Conservation (phyloP, 257 asterid genomes). For the Echites panduratus region DNA sequence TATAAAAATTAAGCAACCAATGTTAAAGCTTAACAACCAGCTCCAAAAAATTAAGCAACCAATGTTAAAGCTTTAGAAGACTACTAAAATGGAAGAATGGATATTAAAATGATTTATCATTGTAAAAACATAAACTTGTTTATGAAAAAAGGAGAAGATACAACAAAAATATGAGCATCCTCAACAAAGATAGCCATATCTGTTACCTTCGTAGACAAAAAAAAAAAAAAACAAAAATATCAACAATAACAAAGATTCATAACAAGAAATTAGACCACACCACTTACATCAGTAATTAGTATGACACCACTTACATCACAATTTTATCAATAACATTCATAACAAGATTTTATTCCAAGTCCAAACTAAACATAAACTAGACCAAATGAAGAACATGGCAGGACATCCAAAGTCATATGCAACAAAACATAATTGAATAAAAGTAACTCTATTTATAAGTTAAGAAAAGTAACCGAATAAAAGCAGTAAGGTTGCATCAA, state of each 20-base stretch:
- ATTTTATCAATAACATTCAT: neutral
- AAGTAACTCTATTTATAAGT: no score
- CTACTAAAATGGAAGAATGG: neutral
- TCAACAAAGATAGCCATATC: slow-evolving; percentile 99
- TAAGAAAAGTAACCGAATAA: no score
- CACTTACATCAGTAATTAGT: neutral
- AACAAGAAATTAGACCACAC: no score
- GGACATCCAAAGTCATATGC: no score
- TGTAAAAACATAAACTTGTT: slow-evolving; percentile 51
- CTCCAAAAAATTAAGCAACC: slow-evolving; percentile 48
- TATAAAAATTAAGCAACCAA: no score
- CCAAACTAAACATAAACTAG: no score
- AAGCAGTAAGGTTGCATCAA: no score
- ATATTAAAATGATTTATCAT: slow-evolving; percentile 2
- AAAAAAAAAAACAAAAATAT: slow-evolving; percentile 11
- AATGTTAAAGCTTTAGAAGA: slow-evolving; percentile 8
- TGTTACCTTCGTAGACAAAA: slow-evolving; percentile 78
- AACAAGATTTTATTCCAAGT: no score
- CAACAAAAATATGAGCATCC: slow-evolving; percentile 86
- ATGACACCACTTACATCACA: neutral
- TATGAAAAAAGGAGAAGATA: slow-evolving; percentile 34
- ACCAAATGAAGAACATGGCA: no score
- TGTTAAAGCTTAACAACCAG: slow-evolving; percentile 89
- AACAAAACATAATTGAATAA: no score
- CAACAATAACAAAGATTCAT: neutral